phyloP scores from a whole-genome alignment of 1,284 basidiomycete species.

The Cystobasidium sp. region DNA sequence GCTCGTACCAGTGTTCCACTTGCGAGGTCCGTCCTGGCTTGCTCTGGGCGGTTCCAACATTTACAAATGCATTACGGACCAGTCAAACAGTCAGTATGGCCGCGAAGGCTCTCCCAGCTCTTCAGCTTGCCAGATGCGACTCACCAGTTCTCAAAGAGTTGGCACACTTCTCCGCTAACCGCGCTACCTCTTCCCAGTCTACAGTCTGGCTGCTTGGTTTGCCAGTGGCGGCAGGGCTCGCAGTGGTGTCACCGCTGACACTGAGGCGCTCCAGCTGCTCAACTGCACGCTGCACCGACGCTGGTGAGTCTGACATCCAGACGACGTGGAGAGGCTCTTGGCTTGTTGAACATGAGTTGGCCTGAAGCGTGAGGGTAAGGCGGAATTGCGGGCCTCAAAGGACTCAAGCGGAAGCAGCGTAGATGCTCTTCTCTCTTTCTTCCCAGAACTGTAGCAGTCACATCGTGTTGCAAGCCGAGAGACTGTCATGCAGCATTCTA shows the following conservation, averaged over 20 bases:
- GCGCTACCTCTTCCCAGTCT: conserved; percentile 20
- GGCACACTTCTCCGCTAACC: conserved; percentile 28
- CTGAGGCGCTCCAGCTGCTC: conserved; percentile 17
- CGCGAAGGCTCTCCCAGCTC: not conserved
- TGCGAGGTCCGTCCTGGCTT: conserved; percentile 28
- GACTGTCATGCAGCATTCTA: not conserved
- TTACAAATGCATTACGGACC: not conserved
- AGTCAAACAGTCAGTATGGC: not conserved
- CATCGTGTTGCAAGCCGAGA: not conserved
- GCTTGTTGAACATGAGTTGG: too few species aligned
- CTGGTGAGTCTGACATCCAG: too few species aligned
- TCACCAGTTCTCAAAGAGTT: conserved; percentile 29
- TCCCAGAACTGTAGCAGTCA: too few species aligned
- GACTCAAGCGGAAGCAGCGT: too few species aligned
- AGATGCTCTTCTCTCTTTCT: too few species aligned
- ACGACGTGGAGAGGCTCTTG: too few species aligned
- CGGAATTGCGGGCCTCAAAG: too few species aligned
- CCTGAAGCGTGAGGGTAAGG: too few species aligned
- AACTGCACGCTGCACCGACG: not conserved
- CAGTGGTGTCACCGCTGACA: not conserved
- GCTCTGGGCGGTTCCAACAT: conserved; percentile 11
- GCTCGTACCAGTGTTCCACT: not conserved
- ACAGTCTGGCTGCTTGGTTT: not conserved
- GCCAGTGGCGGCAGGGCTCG: conserved; percentile 5
- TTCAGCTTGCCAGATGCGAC: not conserved